Base-by-base conservation (phyloP, 2,329 filamentous ascomycete genomes). In the Aspergillus brunneoviolaceus region DNA sequence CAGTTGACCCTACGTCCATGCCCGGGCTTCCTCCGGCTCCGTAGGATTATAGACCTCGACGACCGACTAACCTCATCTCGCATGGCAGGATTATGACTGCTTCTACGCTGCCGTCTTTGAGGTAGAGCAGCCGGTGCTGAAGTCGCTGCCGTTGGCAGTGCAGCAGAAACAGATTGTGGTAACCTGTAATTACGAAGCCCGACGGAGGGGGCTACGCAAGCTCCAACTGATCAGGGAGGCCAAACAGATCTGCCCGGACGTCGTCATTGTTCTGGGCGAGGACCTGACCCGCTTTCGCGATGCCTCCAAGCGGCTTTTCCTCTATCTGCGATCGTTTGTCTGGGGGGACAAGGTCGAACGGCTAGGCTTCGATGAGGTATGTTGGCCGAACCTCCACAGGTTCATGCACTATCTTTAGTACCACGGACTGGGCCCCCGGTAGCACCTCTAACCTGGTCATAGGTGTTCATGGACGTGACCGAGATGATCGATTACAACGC, bases 91-190 rank as follows among this genome's bases (percentile, higher is more conserved):
- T 66, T 81, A 81, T 70, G 79, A 81, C 79, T 96, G 91, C 80
- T 98, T 98, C 81, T 98, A 98, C 75, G 93, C 93, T 23, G 91
- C 92, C 53, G 92, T 95, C 9, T 89, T 95, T 67, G 92, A 97
- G 77, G 88, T 89, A 65, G 89, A 90, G 72, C 87, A 90, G 65
- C 91, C 92, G 0, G 80, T 83, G 2, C 80, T 97, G 59, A 91
- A 87, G 71, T 81, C 83, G 1, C 78, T 89, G 19, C 91, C 92
- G 6, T 80, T 98, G 35, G 93, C 92, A 39, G 87, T 96, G 60
- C 90, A 93, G 75, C 93, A 97, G 77, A 97, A 97, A 77, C 91
- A 92, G 73, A 96, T 97, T 58, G 83, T 95, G 47, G 91, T 93
- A 23, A 96, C 92, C 4, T 96, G 91, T 83, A 98, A 98, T 77